Evolutionary conservation across 371 early-diverging fungal genomes (phyloP).

Genomic region (Mortierella sp.): DNA sequence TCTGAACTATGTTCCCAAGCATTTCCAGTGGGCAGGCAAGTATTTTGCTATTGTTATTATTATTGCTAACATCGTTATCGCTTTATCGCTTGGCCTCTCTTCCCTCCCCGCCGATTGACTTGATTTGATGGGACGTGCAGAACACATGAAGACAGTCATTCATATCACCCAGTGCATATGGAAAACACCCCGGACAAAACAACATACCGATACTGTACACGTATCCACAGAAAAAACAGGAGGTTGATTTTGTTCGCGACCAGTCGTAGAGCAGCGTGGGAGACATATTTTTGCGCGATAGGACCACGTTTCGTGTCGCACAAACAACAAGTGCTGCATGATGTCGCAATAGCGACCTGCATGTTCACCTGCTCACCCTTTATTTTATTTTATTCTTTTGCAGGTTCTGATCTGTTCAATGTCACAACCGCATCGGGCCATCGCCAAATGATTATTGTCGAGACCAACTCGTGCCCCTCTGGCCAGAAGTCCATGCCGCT

Average conservation of each 20-base stretch:
- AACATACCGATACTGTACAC: neutral
- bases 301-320: neutral
- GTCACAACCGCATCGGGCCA: slow-evolving; percentile 89
- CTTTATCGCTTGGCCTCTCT: too few relatives aligned
- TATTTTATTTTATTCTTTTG: neutral
- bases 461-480: slow-evolving; percentile 95
- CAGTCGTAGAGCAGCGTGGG: slow-evolving; percentile 22
- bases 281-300: neutral
- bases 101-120: too few relatives aligned
- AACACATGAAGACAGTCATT: too few relatives aligned
- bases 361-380: neutral
- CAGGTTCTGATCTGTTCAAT: slow-evolving; percentile 91
- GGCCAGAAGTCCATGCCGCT: slow-evolving; percentile 96
- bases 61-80: too few relatives aligned
- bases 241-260: slow-evolving; percentile 5
- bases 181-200: neutral
- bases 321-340: too few relatives aligned
- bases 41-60: slow-evolving; percentile 1
- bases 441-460: slow-evolving; percentile 96
- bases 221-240: neutral
- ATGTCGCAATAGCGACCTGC: too few relatives aligned
- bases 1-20: slow-evolving; percentile 80
- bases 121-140: too few relatives aligned
- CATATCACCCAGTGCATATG: too few relatives aligned
- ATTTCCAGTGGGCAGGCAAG: slow-evolving; percentile 93